A percentile compares a stretch with the other conserved stretches of the same genome.
These are phyloP conservation scores for Podospora australis DNA, from an alignment of 495 filamentous ascomycete genomes.

Conservation along the genomic window DNA sequence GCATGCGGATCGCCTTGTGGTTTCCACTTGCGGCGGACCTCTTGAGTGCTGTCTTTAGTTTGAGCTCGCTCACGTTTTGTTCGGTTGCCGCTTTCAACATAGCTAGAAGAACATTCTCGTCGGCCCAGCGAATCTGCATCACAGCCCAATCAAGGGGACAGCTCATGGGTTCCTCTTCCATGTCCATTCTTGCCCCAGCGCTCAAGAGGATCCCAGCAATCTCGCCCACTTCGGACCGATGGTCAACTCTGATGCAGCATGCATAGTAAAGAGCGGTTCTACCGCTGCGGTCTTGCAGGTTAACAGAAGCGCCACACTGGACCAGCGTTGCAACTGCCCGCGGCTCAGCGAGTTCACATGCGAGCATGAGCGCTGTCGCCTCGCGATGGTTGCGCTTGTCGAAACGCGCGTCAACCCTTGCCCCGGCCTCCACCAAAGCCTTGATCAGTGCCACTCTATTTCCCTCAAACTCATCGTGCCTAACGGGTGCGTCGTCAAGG, in stretches of 20 bases:
- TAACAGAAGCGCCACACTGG: conserved; percentile 16
- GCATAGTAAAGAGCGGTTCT: conserved; percentile 20
- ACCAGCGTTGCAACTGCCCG: conserved; percentile 15
- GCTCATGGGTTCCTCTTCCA: conserved; percentile 18
- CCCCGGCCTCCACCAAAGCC: conserved; percentile 18
- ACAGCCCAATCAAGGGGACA: conserved; percentile 19
- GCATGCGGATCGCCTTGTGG: conserved; percentile 16
- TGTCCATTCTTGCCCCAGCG: conserved; percentile 15
- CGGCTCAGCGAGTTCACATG: conserved; percentile 22
- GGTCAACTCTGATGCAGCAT: conserved; percentile 13
- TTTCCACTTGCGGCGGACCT: conserved; percentile 18
- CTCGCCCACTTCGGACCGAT: conserved; percentile 18
- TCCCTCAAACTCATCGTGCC: conserved; percentile 22
- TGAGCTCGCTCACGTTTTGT: conserved; percentile 11
- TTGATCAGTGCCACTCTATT: conserved; percentile 21
- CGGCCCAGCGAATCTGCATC: conserved; percentile 18
- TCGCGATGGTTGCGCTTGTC: conserved; percentile 17
- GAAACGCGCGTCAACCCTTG: conserved; percentile 20
- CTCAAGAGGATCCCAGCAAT: conserved; percentile 15
- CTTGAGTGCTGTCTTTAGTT: conserved; percentile 14
- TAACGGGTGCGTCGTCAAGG: conserved; percentile 19
- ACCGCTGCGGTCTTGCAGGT: conserved; percentile 17
- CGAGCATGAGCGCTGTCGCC: conserved; percentile 22
- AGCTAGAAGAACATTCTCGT: conserved; percentile 15
- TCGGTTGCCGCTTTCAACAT: conserved; percentile 15